Evolutionary conservation across 1,139 yeast species (phyloP), one percentile per base, ranked within the genome.

Genomic region (Candida sp.): DNA sequence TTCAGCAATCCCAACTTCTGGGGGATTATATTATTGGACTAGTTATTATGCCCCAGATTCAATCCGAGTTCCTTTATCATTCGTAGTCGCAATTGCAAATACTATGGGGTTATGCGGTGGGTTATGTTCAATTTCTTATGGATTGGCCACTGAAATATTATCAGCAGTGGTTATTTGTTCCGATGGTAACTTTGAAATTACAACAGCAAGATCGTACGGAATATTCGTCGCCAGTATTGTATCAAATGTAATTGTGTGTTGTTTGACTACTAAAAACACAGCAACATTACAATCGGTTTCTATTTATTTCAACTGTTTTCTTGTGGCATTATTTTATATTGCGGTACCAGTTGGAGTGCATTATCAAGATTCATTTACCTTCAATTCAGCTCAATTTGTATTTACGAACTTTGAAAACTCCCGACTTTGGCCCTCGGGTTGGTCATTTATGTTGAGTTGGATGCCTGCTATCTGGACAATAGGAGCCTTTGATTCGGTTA

Each of bases 1-100:
- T 1, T 77, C 84, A 27, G 76, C 87, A n/a, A 78, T 81, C 57
- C 90, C 90, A 41, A 82, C 90, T 3, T 74, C 84, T 21, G 89
- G 90, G 45, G 90, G 89, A 5, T 67, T 83, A 54, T 83, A 82
- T 58, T 82, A 80, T 61, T 64, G 82, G 77, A 59, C 81, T 3
- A 68, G 66, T 46, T 68, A 65, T 50, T 70, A 64, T 50, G 60
- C 68, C 40, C 70, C 68, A 0, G 68, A 63, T 39, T 41, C 49
- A 3, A 38, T 57, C 19, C 53, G 71, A 42, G 68, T 67, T 12
- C 70, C 71, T 0, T 55, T 68, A 38, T 62, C 71, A 60, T 68
- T 65, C 44, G 55, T 84, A 43, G 79, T 84, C 50, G 75, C 72
- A 1, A 63, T 69, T 46, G 55, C 72, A 8, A 69, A 70, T 47